Evolutionary conservation across 2,329 filamentous ascomycete genomes (phyloP), one percentile per base, ranked within the genome.

Genomic region (Microdochium paspali): DNA sequence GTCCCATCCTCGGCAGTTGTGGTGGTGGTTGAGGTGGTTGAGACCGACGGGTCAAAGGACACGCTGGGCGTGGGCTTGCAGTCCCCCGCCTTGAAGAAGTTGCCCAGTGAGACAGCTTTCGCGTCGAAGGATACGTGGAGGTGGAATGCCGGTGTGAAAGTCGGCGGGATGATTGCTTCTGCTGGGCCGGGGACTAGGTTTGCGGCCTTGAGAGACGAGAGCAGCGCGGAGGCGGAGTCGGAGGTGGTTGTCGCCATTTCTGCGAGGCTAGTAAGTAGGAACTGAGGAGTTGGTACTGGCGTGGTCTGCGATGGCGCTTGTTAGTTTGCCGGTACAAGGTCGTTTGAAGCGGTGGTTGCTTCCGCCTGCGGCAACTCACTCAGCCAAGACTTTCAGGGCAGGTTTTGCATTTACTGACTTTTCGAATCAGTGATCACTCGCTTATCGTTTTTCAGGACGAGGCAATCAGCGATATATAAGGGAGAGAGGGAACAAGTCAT

Each of bases 71-170:
- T 54, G 3, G 56, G 52, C 49, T 61, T 64, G 51, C 61, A 65
- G 44, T 71, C 67, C 24, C 52, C 55, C 9, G 59, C 63, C 40
- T 68, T 66, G 54, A 72, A 65, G 26, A 70, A 56, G 30, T 64
- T 69, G 1, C 69, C 69, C 21, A 66, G 46, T 2, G 63, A 52
- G 2, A 68, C 60, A 3, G 49, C 47, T 46, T 61, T 64, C n/a
- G 48, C 66, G 3, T 56, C 59, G 46, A 66, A 65, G 10, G 61
- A 54, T 13, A 77, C 56, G 7, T 51, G 50, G 4, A 76, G 63
- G 28, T 65, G 52, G 4, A 67, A 65, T 3, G 60, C 62, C 1
- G 73, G 71, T 42, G 58, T 60, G 57, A 77, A 77, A 24, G 51
- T 54, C 10, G 58, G 51, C 0, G 70, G 66, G 35, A 76, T 68